Conservation (phyloP, 148 eudicot species). For the Rhododendron henanense region DNA sequence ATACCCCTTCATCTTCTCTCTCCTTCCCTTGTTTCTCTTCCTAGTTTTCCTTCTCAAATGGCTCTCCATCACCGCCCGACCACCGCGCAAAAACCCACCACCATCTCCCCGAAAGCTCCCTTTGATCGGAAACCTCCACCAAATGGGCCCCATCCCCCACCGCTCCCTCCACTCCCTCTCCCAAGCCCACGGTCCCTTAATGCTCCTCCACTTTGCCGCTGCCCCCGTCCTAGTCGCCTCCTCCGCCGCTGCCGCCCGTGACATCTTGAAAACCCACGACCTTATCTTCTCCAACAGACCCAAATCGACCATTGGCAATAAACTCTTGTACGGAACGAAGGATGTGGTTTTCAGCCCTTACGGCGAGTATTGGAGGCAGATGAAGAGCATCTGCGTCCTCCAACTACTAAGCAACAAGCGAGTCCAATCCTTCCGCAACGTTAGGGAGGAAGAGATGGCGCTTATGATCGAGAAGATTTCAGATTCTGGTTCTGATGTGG, state of each 20-base stretch:
- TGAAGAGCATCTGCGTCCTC: conserved; percentile 36
- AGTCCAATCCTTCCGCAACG: conserved; percentile 11
- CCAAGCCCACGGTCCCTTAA: conserved; percentile 37
- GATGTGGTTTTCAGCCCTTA: not conserved
- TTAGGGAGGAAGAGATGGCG: conserved; percentile 23
- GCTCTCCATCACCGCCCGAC: not conserved
- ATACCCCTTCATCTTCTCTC: too few species aligned
- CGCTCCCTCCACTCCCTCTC: conserved; percentile 18
- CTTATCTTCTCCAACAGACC: conserved; percentile 23
- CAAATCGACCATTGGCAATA: not conserved
- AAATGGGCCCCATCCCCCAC: conserved; percentile 38
- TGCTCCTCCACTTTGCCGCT: conserved; percentile 46
- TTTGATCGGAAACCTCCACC: conserved; percentile 62
- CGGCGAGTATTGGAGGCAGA: not conserved
- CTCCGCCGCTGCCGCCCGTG: conserved; percentile 34
- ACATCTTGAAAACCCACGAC: conserved; percentile 64
- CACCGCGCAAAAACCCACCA: conserved; percentile 18
- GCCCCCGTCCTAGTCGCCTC: conserved; percentile 38
- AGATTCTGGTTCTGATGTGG: not conserved
- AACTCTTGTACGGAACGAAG: not conserved
- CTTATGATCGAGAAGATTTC: conserved; percentile 12
- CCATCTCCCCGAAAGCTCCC: conserved; percentile 65
- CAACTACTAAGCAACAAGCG: conserved; percentile 32
- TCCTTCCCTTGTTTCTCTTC: too few species aligned
- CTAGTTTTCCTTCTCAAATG: too few species aligned